phyloP scores from a whole-genome alignment of 805 yeast genomes.

The Suhomyces kilbournensis region DNA sequence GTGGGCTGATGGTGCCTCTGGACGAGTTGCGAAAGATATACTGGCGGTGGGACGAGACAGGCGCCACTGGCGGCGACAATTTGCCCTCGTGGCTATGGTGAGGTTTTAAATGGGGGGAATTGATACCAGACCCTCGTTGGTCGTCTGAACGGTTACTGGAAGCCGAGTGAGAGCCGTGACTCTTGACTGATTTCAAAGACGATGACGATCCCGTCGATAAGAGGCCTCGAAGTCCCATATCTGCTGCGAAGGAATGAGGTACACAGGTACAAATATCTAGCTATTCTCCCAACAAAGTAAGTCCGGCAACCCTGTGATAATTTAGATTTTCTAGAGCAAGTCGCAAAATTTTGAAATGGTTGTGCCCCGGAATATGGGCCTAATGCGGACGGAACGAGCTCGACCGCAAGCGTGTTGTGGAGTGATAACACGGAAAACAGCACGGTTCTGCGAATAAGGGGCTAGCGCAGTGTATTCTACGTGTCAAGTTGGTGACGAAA shows the following conservation, averaged over 20 bases:
- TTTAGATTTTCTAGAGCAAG: not conserved
- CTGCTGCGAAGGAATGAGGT: not conserved
- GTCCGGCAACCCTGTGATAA: not conserved
- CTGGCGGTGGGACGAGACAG: constrained; percentile 19
- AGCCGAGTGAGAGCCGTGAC: not conserved
- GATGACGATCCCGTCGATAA: constrained; percentile 7
- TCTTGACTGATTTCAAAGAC: constrained; percentile 2
- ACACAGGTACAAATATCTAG: not conserved
- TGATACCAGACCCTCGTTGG: not conserved
- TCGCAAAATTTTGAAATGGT: not conserved
- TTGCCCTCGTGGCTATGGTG: not conserved
- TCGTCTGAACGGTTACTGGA: not conserved
- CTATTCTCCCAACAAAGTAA: not conserved
- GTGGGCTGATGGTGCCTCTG: constrained; percentile 23
- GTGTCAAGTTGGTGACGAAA: too few species aligned
- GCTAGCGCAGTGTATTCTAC: not conserved
- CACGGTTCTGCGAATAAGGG: not conserved
- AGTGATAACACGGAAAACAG: not conserved
- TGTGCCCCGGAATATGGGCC: not conserved
- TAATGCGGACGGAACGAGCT: not conserved
- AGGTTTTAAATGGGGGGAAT: not conserved
- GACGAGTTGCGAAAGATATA: constrained; percentile 23
- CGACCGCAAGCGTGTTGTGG: not conserved
- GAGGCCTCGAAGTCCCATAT: constrained; percentile 11
- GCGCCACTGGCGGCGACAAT: not conserved